A percentile compares a stretch with the other conserved stretches of the same genome.
These are phyloP conservation scores for Ascochyta koolunga DNA, from an alignment of 2,329 filamentous ascomycete genomes.

Conservation along the genomic window DNA sequence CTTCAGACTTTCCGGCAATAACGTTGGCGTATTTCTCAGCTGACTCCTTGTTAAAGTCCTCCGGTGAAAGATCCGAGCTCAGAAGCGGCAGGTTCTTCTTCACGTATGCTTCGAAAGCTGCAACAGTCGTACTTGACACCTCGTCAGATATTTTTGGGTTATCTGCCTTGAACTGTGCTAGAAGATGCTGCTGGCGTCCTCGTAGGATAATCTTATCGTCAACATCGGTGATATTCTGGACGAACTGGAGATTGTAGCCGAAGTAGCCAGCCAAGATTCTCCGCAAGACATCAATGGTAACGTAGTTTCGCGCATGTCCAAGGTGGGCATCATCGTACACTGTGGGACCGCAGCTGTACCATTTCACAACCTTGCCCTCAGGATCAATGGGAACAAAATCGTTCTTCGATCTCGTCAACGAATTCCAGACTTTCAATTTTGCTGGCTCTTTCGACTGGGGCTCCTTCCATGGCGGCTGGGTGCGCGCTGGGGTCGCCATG, in stretches of 20 bases:
- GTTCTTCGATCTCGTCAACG: conserved; percentile 74
- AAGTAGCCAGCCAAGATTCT: conserved; percentile 85
- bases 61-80: conserved; percentile 51
- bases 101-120: conserved; percentile 63
- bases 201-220: conserved; percentile 65
- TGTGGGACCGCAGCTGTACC: conserved; percentile 91
- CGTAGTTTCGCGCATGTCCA: conserved; percentile 88
- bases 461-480: conserved; percentile 49
- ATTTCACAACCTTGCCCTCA: conserved; percentile 71
- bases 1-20: conserved; percentile 61
- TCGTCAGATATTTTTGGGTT: conserved; percentile 54
- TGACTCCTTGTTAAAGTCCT: conserved; percentile 55
- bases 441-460: conserved; percentile 53
- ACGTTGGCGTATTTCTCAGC: conserved; percentile 61
- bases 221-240: conserved; percentile 85
- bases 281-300: conserved; percentile 85
- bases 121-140: conserved; percentile 56
- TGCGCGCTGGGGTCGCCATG: conserved; percentile 45
- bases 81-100: conserved; percentile 71
- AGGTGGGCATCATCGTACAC: conserved; percentile 83
- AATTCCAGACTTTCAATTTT: conserved; percentile 77
- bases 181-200: conserved; percentile 78
- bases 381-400: conserved; percentile 75
- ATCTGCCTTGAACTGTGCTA: conserved; percentile 68
- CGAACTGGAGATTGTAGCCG: conserved; percentile 79